Base-by-base conservation (phyloP, 1,284 basidiomycete genomes). In the Malassezia cuniculi region DNA sequence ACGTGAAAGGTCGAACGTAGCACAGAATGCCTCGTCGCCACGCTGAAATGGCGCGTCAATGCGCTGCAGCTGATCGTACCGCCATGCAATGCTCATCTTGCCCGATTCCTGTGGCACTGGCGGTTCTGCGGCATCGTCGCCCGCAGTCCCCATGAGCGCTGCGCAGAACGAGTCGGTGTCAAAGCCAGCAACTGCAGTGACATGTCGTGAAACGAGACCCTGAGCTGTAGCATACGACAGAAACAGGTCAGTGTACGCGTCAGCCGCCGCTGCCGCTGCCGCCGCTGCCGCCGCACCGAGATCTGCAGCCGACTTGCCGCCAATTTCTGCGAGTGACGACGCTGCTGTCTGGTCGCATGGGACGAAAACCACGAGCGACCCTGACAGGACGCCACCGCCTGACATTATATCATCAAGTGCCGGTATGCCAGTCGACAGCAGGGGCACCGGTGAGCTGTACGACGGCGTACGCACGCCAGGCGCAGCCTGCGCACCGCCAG, bases 321-420 rank as follows among this genome's bases (percentile, higher is more conserved):
- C n/a, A n/a, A n/a, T n/a, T n/a, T n/a, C n/a, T n/a, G n/a, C n/a
- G n/a, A n/a, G n/a, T n/a, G n/a, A n/a, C 14, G 37, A 42, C 1
- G 51, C 41, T 3, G 55, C 55, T 7, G 55, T 57, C 4, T 52
- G 49, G 0, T 48, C 41, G 2, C 51, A 44, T 3, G 59, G 59
- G 27, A 83, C 74, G 27, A 87, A 70, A 22, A 81, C 72, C 27
- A 84, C 68, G 8, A 76, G 75, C 42, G 80, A 81, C 10, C 82
- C 81, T 31, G 89, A 74, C 12, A 89, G 85, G n/a, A 94, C 69
- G 11, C 90, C 90, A 15, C 55, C 50, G 18, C 85, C 85, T 42
- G 85, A 86, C 22, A 95, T 76, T 42, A 95, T 76, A 63, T 97
- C 93, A 68, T 97, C 90, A n/a, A 97, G 74, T 4, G 87, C 86